A percentile compares a stretch with the other conserved stretches of the same genome.
Conservation (phyloP, 192 early-diverging fungal species). For the Pecoramyces ruminantium region DNA sequence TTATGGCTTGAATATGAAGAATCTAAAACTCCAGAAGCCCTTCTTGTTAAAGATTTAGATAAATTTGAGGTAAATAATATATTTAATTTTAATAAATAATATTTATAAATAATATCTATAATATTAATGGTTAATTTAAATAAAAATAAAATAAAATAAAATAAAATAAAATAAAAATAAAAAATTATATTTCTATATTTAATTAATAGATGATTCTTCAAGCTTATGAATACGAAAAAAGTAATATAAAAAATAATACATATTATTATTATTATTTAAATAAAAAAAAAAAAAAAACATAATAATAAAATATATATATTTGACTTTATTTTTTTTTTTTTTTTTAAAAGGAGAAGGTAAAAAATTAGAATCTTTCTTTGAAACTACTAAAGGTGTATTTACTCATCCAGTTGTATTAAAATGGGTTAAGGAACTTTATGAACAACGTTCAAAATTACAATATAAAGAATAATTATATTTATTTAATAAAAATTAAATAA, state of each 20-base stretch:
- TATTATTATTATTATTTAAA: background rate
- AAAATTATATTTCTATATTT: background rate
- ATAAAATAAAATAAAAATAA: background rate
- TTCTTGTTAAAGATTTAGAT: conserved; percentile 77
- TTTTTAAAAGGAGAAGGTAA: background rate
- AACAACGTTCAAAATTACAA: conserved; percentile 12
- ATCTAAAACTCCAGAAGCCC: conserved; percentile 49
- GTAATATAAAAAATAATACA: conserved; percentile 13
- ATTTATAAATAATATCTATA: too few species aligned
- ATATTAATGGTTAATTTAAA: too few species aligned
- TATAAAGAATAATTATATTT: background rate
- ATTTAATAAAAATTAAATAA: too few species aligned
- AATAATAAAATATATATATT: too few species aligned
- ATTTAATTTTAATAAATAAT: background rate
- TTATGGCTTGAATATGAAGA: conserved; percentile 86
- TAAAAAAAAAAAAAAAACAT: conserved; percentile 28
- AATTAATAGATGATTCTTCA: conserved; percentile 1
- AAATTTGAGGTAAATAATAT: conserved; percentile 96
- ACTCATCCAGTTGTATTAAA: conserved; percentile 58
- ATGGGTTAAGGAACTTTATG: conserved; percentile 71
- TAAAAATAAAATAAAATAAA: too few species aligned
- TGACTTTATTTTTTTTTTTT: background rate
- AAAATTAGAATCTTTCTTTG: conserved; percentile 59
- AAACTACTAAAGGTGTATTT: conserved; percentile 64
- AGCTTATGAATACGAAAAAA: conserved; percentile 74